Base-by-base conservation (phyloP, 2,329 filamentous ascomycete genomes). In the Pyrenochaeta sp. region DNA sequence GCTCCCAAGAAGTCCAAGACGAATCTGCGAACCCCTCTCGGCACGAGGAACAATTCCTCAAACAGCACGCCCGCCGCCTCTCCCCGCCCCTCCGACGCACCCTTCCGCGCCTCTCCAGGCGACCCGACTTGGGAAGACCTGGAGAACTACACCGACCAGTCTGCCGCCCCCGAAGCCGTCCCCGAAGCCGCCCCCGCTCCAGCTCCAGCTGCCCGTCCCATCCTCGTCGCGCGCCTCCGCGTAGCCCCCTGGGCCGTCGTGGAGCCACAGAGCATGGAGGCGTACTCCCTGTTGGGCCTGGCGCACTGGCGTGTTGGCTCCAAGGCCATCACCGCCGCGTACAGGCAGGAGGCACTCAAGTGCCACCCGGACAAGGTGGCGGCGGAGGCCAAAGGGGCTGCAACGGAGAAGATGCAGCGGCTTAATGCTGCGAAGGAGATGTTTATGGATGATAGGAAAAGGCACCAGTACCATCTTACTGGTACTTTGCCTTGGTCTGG, bases 391-490 rank as follows among this genome's bases (percentile, higher is more conserved):
- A 42, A 41, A 10, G 46, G 44, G 10, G 24, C 18, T 6, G 60
- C 63, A 1, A 59, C 53, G 2, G 13, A 36, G 10, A 38, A 36
- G 15, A 67, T 67, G 63, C 51, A 61, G 44, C 44, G 47, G 10
- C 42, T 65, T 19, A 64, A 64, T 20, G 61, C 52, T 4, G 55
- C 62, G 0, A 60, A 49, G 24, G 61, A 63, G 13, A 41, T 67
- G 13, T 36, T 67, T 14, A 19, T 58, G 7, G 48, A 62, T 20
- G 13, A 11, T 4, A 21, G 8, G 4, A 34, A 35, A 11, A 51
- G 61, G 9, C 27, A 23, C 11, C 22, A 38, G 31, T 57, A 57
- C 22, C 53, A 57, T 24, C n/a, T n/a, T n/a, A n/a, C n/a, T n/a
- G n/a, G n/a, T n/a, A n/a, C n/a, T n/a, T n/a, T n/a, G n/a, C n/a